phyloP scores from a whole-genome alignment of 163 green algal genomes.

The Coccomyxa subellipsoidea region DNA sequence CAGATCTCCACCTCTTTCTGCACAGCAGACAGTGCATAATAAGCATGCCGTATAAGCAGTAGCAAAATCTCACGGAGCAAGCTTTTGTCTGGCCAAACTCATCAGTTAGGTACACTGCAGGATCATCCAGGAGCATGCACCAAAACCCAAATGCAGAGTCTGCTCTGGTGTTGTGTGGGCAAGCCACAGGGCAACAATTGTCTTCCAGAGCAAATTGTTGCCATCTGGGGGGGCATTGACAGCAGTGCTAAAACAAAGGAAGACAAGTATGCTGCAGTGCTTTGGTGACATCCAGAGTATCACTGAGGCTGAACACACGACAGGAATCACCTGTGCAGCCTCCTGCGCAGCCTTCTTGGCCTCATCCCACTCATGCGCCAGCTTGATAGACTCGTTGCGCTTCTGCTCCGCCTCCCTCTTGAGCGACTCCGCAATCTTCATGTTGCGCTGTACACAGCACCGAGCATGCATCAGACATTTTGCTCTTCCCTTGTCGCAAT shows the following conservation, averaged over 20 bases:
- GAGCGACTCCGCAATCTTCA: neutral
- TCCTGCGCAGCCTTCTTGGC: neutral
- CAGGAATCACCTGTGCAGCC: neutral
- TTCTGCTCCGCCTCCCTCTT: neutral
- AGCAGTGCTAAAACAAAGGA: too few species aligned
- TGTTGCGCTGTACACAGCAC: neutral
- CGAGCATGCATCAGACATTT: neutral
- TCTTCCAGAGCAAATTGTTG: too few species aligned
- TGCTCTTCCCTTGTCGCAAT: too few species aligned
- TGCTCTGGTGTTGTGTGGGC: too few species aligned
- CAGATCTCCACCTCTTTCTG: constrained; percentile 4
- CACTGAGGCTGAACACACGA: too few species aligned
- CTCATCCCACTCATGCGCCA: neutral
- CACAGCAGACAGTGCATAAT: neutral
- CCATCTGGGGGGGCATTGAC: too few species aligned
- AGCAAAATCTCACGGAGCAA: too few species aligned
- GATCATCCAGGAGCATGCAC: neutral
- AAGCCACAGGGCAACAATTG: too few species aligned
- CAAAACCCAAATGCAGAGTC: neutral
- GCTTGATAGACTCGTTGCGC: neutral
- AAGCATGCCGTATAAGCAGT: neutral
- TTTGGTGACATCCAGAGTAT: too few species aligned
- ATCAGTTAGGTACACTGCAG: neutral
- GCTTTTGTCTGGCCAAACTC: too few species aligned
- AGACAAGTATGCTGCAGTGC: too few species aligned